Conservation (phyloP, 2,329 filamentous ascomycete genomes). For the Volutella citrinella region DNA sequence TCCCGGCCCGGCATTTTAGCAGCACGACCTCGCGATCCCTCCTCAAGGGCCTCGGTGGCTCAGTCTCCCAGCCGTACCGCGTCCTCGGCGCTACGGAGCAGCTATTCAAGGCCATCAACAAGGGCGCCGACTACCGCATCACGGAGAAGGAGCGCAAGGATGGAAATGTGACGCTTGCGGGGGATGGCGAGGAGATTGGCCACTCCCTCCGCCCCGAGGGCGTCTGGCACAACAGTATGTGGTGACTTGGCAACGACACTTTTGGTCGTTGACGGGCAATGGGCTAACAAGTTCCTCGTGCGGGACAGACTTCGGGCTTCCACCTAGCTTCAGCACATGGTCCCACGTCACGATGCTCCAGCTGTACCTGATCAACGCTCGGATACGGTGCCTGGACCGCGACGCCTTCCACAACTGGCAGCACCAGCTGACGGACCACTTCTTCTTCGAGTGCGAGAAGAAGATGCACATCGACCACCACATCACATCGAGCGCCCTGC, state of each 20-base stretch:
- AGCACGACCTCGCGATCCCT: slow-evolving; percentile 31
- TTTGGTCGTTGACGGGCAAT: too few species aligned
- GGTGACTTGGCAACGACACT: too few species aligned
- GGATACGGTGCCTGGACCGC: slow-evolving; percentile 73
- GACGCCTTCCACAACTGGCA: slow-evolving; percentile 74
- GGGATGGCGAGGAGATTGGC: slow-evolving; percentile 80
- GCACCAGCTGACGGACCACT: slow-evolving; percentile 89
- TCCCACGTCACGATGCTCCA: slow-evolving; percentile 94
- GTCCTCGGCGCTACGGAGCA: slow-evolving; percentile 77
- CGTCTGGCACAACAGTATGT: slow-evolving; percentile 74
- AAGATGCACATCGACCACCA: slow-evolving; percentile 80
- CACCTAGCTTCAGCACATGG: slow-evolving; percentile 92
- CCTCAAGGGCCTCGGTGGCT: slow-evolving; percentile 32
- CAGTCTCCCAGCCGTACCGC: slow-evolving; percentile 56
- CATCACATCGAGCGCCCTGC: slow-evolving; percentile 55
- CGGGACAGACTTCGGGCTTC: slow-evolving; percentile 66
- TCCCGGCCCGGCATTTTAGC: slow-evolving; percentile 33
- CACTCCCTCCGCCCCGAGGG: slow-evolving; percentile 27
- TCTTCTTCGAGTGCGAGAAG: slow-evolving; percentile 86
- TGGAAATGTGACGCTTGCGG: slow-evolving; percentile 65
- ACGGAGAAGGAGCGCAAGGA: slow-evolving; percentile 64
- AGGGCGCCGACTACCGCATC: slow-evolving; percentile 74
- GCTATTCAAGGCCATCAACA: slow-evolving; percentile 72
- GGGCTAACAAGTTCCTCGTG: neutral
- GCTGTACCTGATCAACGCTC: slow-evolving; percentile 85